Percentiles rank a stretch among this genome's conserved stretches.
Evolutionary conservation across 2,329 filamentous ascomycete genomes (phyloP).

Genomic region (Microascus cirrosus): DNA sequence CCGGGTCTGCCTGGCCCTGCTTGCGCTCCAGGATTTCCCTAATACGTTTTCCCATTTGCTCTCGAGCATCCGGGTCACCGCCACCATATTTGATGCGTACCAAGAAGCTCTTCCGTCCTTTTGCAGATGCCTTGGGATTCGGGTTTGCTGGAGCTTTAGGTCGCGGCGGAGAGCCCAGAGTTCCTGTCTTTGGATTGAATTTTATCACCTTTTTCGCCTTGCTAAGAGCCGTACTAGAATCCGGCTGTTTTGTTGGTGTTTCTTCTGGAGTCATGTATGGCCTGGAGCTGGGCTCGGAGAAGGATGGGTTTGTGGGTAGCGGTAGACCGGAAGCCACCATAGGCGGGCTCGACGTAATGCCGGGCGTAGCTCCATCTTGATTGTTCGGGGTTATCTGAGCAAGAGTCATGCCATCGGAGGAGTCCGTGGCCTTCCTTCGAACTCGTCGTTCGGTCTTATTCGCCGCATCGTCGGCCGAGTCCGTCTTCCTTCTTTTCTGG

Average conservation of each 20-base stretch:
- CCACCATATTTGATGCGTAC: constrained; percentile 49
- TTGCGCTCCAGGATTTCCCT: constrained; percentile 34
- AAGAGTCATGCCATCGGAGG: background rate
- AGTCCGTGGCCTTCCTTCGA: constrained; percentile 9
- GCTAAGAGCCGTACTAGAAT: constrained; percentile 7
- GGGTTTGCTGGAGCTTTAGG: constrained; percentile 23
- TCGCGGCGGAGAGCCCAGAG: constrained; percentile 49
- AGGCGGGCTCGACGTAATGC: background rate
- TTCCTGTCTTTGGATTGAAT: constrained; percentile 50
- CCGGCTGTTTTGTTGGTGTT: constrained; percentile 5
- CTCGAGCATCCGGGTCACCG: constrained; percentile 27
- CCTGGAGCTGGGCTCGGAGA: background rate
- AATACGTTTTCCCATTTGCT: constrained; percentile 47
- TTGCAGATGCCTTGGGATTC: background rate
- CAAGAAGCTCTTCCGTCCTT: constrained; percentile 24
- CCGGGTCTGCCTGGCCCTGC: background rate
- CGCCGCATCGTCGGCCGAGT: constrained; percentile 13
- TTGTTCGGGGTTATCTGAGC: background rate
- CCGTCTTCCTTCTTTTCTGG: constrained; percentile 32
- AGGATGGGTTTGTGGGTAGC: background rate
- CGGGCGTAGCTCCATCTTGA: background rate
- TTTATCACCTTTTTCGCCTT: constrained; percentile 39
- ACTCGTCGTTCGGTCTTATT: constrained; percentile 16
- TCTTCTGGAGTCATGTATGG: background rate
- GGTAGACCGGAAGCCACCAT: background rate